Evolutionary conservation across 139 green algal species (phyloP).

Genomic region (Chlamydomonas sp.): DNA sequence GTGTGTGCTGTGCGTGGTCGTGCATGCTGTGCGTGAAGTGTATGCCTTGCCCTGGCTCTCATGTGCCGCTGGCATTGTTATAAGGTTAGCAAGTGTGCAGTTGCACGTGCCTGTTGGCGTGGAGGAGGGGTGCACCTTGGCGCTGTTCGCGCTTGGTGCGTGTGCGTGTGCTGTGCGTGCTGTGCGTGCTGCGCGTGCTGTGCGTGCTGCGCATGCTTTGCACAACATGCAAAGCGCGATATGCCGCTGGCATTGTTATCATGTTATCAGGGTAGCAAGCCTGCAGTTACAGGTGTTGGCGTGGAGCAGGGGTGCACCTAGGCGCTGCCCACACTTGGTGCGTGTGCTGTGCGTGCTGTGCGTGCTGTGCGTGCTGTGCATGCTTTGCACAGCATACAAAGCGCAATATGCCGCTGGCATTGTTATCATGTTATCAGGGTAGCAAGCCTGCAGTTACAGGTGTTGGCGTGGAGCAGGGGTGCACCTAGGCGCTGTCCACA

Average conservation of each 20-base stretch:
- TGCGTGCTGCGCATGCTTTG: too few species aligned
- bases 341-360: neutral
- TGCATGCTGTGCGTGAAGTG: too few species aligned
- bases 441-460: neutral
- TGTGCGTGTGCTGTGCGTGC: too few species aligned
- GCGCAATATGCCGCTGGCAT: too few species aligned
- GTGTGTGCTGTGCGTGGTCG: too few species aligned
- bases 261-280: too few species aligned
- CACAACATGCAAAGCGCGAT: too few species aligned
- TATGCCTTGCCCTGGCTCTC: too few species aligned
- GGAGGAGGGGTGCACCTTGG: neutral
- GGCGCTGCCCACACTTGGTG: conserved; percentile 81
- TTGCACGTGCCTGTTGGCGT: neutral
- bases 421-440: too few species aligned
- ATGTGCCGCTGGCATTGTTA: neutral
- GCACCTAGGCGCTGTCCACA: neutral
- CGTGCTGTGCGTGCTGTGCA: neutral
- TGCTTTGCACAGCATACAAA: too few species aligned
- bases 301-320: conserved; percentile 67
- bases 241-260: too few species aligned
- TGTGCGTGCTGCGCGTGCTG: neutral
- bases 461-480: neutral
- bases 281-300: conserved; percentile 54
- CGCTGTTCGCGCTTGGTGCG: neutral
- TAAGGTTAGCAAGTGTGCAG: neutral